phyloP scores from a whole-genome alignment of 441 rosid species.

The Biscutella laevigata region DNA sequence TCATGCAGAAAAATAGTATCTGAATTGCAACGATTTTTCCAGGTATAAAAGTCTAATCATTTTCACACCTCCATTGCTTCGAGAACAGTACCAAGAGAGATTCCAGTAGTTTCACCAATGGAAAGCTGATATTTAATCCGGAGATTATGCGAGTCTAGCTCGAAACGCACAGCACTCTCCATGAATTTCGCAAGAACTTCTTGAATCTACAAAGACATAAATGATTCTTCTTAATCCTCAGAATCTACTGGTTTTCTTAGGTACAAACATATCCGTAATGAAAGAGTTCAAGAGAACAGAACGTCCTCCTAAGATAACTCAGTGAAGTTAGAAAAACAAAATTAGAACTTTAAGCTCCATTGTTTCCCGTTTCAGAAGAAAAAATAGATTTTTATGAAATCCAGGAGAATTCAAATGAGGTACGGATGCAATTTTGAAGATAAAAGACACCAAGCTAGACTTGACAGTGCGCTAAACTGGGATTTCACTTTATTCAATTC shows the following conservation, averaged over 20 bases:
- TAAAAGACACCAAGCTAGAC: not conserved
- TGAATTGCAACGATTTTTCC: not conserved
- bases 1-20: not conserved
- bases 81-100: slow-evolving; percentile 48
- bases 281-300: not conserved
- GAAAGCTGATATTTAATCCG: slow-evolving; percentile 43
- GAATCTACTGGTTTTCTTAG: not conserved
- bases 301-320: not conserved
- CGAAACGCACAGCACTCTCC: slow-evolving; percentile 65
- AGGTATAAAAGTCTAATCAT: slow-evolving; percentile 3
- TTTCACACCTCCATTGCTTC: slow-evolving; percentile 81
- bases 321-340: not conserved
- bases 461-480: not conserved
- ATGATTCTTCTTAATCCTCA: slow-evolving; percentile 30
- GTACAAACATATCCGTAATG: not conserved
- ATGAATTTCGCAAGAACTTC: slow-evolving; percentile 60
- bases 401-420: not conserved
- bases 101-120: slow-evolving; percentile 39
- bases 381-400: not conserved
- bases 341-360: not conserved
- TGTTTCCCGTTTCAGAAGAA: not conserved
- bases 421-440: not conserved
- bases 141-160: slow-evolving; percentile 41
- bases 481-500: not conserved
- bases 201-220: slow-evolving; percentile 88